Evolutionary conservation across 768 basidiomycete species (phyloP).

Genomic region (Dendrothele bispora): DNA sequence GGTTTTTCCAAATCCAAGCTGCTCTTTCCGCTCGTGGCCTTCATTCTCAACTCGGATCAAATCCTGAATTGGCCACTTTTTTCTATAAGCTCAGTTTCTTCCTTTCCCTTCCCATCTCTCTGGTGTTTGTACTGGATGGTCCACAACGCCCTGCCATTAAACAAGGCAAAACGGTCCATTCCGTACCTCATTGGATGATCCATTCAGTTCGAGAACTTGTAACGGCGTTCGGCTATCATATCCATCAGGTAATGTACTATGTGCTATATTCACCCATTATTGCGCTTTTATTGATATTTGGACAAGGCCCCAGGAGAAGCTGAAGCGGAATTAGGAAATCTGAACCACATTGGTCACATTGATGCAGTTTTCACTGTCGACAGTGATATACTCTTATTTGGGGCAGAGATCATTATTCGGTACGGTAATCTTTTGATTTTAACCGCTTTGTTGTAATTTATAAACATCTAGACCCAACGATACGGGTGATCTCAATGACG

Average conservation of each 20-base stretch:
- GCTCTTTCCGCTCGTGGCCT: neutral
- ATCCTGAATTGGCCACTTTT: slow-evolving; percentile 34
- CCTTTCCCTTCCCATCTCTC: slow-evolving; percentile 32
- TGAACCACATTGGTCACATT: neutral
- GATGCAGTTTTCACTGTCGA: neutral
- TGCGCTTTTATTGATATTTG: neutral
- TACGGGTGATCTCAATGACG: no score
- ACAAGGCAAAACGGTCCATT: slow-evolving; percentile 29
- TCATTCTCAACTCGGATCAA: neutral
- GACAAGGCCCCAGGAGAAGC: neutral
- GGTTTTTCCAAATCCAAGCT: neutral
- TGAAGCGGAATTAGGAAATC: neutral
- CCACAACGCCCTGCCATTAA: slow-evolving; percentile 37
- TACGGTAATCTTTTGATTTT: no score
- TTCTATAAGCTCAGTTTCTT: slow-evolving; percentile 38
- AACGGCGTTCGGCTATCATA: neutral
- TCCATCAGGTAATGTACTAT: neutral
- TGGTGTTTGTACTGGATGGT: slow-evolving; percentile 49
- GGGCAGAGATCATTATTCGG: neutral
- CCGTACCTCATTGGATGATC: no score
- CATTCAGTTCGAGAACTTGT: neutral
- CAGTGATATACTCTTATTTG: neutral
- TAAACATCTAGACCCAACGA: no score
- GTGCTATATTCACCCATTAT: neutral
- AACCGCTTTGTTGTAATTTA: no score